phyloP scores from a whole-genome alignment of 257 asterid species.

The Gardenia jasminoides region DNA sequence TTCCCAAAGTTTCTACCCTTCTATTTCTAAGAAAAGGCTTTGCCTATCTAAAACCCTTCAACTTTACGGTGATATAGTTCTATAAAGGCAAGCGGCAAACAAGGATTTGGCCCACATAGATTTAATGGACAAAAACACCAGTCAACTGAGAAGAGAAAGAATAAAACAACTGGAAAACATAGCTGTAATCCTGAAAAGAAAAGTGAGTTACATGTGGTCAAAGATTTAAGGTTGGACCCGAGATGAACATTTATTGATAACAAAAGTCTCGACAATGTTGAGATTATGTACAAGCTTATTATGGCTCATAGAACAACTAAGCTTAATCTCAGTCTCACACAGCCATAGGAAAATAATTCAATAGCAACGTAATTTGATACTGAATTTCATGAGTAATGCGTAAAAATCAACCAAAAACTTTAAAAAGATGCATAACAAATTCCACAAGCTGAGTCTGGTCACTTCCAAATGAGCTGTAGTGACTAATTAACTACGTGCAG shows the following conservation, averaged over 20 bases:
- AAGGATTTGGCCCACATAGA: not conserved
- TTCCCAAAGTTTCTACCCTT: too few relatives aligned
- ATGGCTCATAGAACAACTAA: not conserved
- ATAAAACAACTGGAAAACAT: not conserved
- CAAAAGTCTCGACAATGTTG: not conserved
- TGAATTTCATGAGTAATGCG: too few relatives aligned
- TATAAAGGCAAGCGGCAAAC: not conserved
- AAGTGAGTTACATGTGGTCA: not conserved
- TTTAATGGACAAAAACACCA: not conserved
- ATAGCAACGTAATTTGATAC: too few relatives aligned
- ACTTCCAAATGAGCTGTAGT: not conserved
- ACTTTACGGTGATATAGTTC: too few relatives aligned
- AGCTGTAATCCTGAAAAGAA: not conserved
- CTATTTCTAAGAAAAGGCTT: too few relatives aligned
- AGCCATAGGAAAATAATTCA: too few relatives aligned
- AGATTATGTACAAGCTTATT: not conserved
- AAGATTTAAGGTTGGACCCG: not conserved
- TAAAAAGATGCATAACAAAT: not conserved
- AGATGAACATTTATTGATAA: not conserved
- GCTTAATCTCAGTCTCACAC: not conserved
- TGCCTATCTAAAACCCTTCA: too few relatives aligned
- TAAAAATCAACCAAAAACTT: not conserved
- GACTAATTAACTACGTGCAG: constrained; percentile 32
- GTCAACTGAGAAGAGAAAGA: too few relatives aligned
- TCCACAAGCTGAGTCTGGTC: not conserved